Evolutionary conservation across 441 rosid species (phyloP).

Genomic region (Viola pubescens): DNA sequence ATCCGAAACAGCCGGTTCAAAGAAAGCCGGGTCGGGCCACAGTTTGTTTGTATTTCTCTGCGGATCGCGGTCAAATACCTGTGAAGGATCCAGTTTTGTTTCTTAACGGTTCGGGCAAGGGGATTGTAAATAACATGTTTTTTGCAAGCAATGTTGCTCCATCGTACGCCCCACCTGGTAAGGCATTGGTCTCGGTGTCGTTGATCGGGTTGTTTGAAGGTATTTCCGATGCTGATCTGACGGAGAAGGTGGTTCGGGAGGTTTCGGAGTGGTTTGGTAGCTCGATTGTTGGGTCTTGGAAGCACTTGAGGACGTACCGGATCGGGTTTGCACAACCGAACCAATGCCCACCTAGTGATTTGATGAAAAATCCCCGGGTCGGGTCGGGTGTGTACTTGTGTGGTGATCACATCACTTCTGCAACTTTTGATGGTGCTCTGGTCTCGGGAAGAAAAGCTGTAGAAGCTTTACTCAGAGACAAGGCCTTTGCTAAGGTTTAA

Average conservation of each 20-base stretch:
- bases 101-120: constrained; percentile 63
- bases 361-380: constrained; percentile 40
- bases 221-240: constrained; percentile 41
- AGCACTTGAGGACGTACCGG: constrained; percentile 60
- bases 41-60: constrained; percentile 61
- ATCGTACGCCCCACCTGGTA: constrained; percentile 56
- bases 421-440: constrained; percentile 84
- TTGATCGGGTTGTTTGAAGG: constrained; percentile 57
- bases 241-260: constrained; percentile 40
- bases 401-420: constrained; percentile 71
- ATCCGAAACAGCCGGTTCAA: constrained; percentile 15
- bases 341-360: constrained; percentile 67
- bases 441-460: constrained; percentile 78
- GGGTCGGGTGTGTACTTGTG: constrained; percentile 44
- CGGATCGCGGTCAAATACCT: constrained; percentile 44
- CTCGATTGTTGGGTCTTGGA: constrained; percentile 50
- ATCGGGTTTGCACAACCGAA: constrained; percentile 73
- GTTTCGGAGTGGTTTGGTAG: constrained; percentile 65
- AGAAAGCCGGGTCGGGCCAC: constrained; percentile 51
- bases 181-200: constrained; percentile 66
- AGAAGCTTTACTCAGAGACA: constrained; percentile 54
- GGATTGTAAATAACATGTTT: constrained; percentile 83
- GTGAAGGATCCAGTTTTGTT: constrained; percentile 61
- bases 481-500: constrained; percentile 10
- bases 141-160: constrained; percentile 76